Conservation (phyloP, 1,139 yeast genomes). For the Kodamaea anthophila region DNA sequence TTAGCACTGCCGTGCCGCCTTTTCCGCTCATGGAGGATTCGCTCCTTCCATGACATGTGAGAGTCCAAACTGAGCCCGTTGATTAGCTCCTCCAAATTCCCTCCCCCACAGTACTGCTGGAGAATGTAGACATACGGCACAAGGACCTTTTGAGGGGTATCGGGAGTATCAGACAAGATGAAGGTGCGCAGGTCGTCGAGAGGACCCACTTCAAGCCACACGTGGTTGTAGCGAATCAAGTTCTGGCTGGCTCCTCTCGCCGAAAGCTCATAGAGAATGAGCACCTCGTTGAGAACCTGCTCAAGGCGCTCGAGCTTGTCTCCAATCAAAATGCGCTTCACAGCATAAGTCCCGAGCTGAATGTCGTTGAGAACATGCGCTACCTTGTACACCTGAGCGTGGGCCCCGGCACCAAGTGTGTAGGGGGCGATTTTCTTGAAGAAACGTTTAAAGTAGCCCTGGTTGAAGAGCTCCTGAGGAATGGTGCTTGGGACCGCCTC, state of each 20-base stretch:
- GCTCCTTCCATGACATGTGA: constrained; percentile 22
- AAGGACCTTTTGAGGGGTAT: constrained; percentile 7
- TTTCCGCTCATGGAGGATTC: constrained; percentile 20
- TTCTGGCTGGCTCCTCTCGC: constrained; percentile 43
- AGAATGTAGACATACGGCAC: constrained; percentile 81
- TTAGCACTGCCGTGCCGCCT: constrained; percentile 11
- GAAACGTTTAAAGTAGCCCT: constrained; percentile 68
- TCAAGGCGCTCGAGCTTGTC: constrained; percentile 61
- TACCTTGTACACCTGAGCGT: constrained; percentile 79
- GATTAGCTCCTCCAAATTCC: constrained; percentile 71
- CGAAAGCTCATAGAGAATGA: constrained; percentile 48
- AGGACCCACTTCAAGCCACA: constrained; percentile 78
- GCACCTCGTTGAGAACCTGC: constrained; percentile 72
- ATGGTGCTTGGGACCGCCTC: constrained; percentile 15
- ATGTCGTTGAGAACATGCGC: constrained; percentile 70
- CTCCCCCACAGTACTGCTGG: constrained; percentile 86
- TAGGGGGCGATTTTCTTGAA: constrained; percentile 43
- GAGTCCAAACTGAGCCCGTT: constrained; percentile 22
- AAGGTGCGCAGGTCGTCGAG: constrained; percentile 39
- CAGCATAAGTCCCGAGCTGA: constrained; percentile 71
- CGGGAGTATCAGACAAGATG: constrained; percentile 15
- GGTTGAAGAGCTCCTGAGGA: constrained; percentile 50
- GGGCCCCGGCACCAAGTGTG: constrained; percentile 70
- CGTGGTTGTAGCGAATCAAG: constrained; percentile 80
- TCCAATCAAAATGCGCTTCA: constrained; percentile 81